Percentiles rank a stretch among this genome's conserved stretches.
Conservation (phyloP, 2,329 filamentous ascomycete genomes). For the Ophiosphaerella herpotricha region DNA sequence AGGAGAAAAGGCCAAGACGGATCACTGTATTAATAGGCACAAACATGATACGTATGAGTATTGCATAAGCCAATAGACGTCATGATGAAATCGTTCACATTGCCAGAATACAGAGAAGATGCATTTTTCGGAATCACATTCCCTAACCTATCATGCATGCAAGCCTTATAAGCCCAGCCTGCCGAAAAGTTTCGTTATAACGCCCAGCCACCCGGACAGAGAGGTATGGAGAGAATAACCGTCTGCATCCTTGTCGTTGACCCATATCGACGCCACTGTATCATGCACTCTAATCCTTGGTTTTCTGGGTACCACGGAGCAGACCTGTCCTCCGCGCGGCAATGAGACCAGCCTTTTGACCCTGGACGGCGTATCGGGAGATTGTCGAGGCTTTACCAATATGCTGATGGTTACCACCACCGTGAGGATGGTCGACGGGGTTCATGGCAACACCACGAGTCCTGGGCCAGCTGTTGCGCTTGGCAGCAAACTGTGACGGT, state of each 20-base stretch:
- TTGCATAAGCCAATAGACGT: not conserved
- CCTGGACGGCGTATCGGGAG: conserved; percentile 93
- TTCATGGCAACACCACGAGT: conserved; percentile 99
- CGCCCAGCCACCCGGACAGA: conserved; percentile 45
- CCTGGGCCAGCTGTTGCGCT: conserved; percentile 99
- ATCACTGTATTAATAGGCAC: too few relatives aligned
- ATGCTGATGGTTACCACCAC: conserved; percentile 98
- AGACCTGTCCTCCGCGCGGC: conserved; percentile 99
- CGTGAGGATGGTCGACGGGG: conserved; percentile 88
- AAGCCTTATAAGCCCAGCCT: conserved; percentile 39
- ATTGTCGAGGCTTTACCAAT: conserved; percentile 99
- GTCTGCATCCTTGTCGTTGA: conserved; percentile 39
- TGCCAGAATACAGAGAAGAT: conserved; percentile 36
- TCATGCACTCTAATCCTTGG: conserved; percentile 71
- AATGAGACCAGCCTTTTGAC: conserved; percentile 99
- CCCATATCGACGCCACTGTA: conserved; percentile 32
- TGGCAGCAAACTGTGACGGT: conserved; percentile 79
- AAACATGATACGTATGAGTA: too few relatives aligned
- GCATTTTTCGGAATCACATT: conserved; percentile 47
- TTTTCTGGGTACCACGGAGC: conserved; percentile 99
- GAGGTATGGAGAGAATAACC: conserved; percentile 45
- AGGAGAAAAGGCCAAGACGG: not conserved
- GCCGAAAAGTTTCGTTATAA: conserved; percentile 43
- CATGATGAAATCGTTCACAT: conserved; percentile 16
- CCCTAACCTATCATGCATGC: conserved; percentile 44